Conservation (phyloP, 1,139 yeast genomes). For the Lodderomyces margitis region DNA sequence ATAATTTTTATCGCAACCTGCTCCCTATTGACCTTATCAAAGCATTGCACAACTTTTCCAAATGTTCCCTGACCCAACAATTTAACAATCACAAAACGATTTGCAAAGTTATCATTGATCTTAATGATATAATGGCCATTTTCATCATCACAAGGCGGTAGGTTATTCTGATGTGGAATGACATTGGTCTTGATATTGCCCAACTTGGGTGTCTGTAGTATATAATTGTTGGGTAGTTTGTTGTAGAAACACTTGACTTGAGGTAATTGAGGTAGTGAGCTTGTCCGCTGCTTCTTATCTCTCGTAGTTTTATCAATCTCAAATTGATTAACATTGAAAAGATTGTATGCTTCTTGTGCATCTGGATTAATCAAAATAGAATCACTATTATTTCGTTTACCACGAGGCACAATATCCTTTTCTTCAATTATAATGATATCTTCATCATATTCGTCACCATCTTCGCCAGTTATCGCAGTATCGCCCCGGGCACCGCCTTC, state of each 20-base stretch:
- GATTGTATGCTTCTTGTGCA: slow-evolving; percentile 44
- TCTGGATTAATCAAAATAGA: slow-evolving; percentile 38
- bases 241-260: slow-evolving; percentile 47
- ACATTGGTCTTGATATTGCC: slow-evolving; percentile 45
- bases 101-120: slow-evolving; percentile 59
- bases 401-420: slow-evolving; percentile 29
- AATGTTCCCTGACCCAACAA: slow-evolving; percentile 96
- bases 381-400: slow-evolving; percentile 39
- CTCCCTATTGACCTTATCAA: slow-evolving; percentile 54
- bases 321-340: slow-evolving; percentile 37
- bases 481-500: slow-evolving; percentile 4
- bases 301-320: slow-evolving; percentile 5
- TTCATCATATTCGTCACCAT: slow-evolving; percentile 16
- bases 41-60: slow-evolving; percentile 86
- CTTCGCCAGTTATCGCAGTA: slow-evolving; percentile 4
- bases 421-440: slow-evolving; percentile 38
- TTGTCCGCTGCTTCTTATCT: slow-evolving; percentile 58
- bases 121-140: slow-evolving; percentile 82
- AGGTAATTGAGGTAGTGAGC: slow-evolving; percentile 71
- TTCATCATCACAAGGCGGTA: slow-evolving; percentile 62
- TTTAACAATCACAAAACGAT: slow-evolving; percentile 62
- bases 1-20: slow-evolving; percentile 91
- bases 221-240: slow-evolving; percentile 37
- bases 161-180: slow-evolving; percentile 37
- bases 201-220: slow-evolving; percentile 39